phyloP scores from a whole-genome alignment of 176 grass and related monocot genomes.

The Poa pratensis region DNA sequence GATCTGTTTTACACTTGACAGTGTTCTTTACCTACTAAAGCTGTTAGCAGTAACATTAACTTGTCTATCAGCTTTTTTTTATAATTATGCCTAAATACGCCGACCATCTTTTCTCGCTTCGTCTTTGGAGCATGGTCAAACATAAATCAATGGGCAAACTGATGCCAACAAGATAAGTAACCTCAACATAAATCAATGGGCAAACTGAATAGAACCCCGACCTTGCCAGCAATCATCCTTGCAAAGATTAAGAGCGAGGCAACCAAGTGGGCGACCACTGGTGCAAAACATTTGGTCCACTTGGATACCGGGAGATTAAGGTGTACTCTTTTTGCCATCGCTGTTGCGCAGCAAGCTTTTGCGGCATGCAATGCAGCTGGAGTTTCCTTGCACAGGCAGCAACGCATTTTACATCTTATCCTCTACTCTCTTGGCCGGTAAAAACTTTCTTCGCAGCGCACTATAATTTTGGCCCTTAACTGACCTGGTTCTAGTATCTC shows the following conservation, averaged over 20 bases:
- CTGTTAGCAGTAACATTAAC: too few relatives aligned
- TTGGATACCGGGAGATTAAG: too few relatives aligned
- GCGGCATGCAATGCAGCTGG: neutral
- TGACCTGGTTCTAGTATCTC: neutral
- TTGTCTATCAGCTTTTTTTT: too few relatives aligned
- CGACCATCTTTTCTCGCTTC: neutral
- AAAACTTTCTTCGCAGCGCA: slow-evolving; percentile 18
- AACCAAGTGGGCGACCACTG: neutral
- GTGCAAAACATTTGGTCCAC: neutral
- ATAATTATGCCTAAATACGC: too few relatives aligned
- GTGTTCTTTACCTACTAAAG: neutral
- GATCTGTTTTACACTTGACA: neutral
- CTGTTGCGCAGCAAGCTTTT: neutral
- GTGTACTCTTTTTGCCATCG: neutral
- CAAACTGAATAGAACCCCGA: too few relatives aligned
- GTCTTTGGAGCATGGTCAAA: neutral
- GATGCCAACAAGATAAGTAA: too few relatives aligned
- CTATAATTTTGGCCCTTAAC: neutral
- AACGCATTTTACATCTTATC: neutral
- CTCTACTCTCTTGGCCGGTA: neutral
- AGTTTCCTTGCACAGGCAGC: slow-evolving; percentile 19
- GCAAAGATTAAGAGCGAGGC: too few relatives aligned
- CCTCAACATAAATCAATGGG: neutral
- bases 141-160: too few relatives aligned
- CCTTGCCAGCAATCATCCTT: too few relatives aligned